These are phyloP conservation scores for Hyaloscypha variabilis DNA, from an alignment of 495 filamentous ascomycete species.

Conservation along the genomic window DNA sequence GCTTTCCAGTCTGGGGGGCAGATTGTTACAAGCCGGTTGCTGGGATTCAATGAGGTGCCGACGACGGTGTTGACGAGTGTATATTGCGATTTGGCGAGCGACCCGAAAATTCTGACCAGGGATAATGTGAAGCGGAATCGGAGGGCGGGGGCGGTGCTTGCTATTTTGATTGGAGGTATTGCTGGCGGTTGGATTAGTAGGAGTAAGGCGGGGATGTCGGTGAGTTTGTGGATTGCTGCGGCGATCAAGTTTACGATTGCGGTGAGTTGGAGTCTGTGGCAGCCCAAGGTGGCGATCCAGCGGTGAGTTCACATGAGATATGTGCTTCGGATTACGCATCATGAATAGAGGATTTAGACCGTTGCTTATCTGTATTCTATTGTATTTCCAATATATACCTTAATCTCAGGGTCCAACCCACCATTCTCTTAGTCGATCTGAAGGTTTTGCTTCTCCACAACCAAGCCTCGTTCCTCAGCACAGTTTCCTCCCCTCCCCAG, in stretches of 20 bases:
- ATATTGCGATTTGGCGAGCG: conserved; percentile 67
- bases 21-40: conserved; percentile 63
- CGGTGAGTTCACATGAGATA: background rate
- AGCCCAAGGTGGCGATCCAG: conserved; percentile 13
- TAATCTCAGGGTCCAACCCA: background rate
- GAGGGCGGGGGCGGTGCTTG: conserved; percentile 57
- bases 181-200: conserved; percentile 64
- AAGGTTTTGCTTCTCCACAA: background rate
- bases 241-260: conserved; percentile 52
- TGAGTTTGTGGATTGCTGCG: conserved; percentile 61
- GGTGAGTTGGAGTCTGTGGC: conserved; percentile 28
- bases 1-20: conserved; percentile 74
- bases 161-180: conserved; percentile 63
- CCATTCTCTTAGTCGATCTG: background rate
- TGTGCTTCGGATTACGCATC: background rate
- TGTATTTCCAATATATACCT: background rate
- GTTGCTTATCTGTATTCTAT: background rate
- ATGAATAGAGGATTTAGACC: background rate
- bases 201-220: conserved; percentile 54
- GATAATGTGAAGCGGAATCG: conserved; percentile 68
- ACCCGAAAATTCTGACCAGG: conserved; percentile 51
- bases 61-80: conserved; percentile 74
- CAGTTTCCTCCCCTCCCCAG: background rate
- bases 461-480: no score
- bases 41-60: conserved; percentile 71